Percentiles rank a stretch among this genome's conserved stretches.
Conservation (phyloP, 305 asterid species). For the Salvia sclarea region DNA sequence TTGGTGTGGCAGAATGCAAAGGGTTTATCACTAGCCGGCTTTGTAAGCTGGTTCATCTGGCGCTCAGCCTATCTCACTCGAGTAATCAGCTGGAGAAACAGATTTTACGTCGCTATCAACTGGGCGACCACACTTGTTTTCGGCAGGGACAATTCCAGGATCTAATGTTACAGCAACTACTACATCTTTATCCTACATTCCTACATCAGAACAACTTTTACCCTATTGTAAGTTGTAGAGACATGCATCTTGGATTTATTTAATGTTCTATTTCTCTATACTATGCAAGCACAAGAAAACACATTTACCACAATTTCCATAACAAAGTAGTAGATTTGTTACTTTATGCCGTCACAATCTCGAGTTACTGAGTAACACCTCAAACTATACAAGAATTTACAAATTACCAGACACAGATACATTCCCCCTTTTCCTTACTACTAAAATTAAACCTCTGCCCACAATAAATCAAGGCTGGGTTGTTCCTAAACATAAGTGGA, state of each 20-base stretch:
- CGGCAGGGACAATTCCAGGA: slow-evolving; percentile 83
- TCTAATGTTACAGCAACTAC: slow-evolving; percentile 25
- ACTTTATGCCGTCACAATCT: slow-evolving; percentile 23
- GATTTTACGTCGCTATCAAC: slow-evolving; percentile 80
- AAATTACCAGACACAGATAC: slow-evolving; percentile 32
- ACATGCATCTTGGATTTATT: background rate
- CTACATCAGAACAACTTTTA: background rate
- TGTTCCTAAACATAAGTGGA: slow-evolving; percentile 38
- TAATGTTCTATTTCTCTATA: background rate
- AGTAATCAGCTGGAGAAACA: slow-evolving; percentile 92
- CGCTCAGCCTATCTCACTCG: slow-evolving; percentile 87
- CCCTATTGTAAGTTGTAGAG: background rate
- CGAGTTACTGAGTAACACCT: slow-evolving; percentile 28
- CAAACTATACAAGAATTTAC: slow-evolving; percentile 45
- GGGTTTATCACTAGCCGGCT: slow-evolving; percentile 75
- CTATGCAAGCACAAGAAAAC: background rate
- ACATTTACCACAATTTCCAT: background rate
- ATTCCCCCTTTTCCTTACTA: slow-evolving; percentile 27
- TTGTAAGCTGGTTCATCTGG: slow-evolving; percentile 80
- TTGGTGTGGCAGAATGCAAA: slow-evolving; percentile 53
- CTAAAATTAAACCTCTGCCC: slow-evolving; percentile 47
- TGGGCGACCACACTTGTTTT: slow-evolving; percentile 88
- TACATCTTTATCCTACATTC: background rate
- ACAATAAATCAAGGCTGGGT: slow-evolving; percentile 44
- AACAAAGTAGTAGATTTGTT: slow-evolving; percentile 20